Conservation (phyloP, 106 monocot genomes). For the Apostasia shenzhenica region DNA sequence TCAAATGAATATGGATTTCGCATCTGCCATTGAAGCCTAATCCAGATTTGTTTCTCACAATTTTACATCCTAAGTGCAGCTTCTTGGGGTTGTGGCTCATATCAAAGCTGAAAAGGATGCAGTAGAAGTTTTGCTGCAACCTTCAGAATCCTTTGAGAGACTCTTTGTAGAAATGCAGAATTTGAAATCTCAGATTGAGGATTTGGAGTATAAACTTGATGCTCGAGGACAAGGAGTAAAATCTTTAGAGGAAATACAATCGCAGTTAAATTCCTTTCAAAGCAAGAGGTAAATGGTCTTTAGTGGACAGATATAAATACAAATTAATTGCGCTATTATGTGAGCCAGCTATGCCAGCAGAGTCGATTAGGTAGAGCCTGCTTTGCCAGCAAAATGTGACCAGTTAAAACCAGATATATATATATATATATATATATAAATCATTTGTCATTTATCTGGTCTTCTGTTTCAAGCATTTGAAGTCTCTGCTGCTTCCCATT, state of each 20-base stretch:
- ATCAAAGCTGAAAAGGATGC: slow-evolving; percentile 83
- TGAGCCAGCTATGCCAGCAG: no score
- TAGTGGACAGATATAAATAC: neutral
- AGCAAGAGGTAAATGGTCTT: slow-evolving; percentile 30
- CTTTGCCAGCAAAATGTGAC: no score
- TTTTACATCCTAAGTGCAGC: slow-evolving; percentile 27
- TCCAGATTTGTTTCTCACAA: neutral
- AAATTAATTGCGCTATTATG: no score
- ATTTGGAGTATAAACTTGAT: slow-evolving; percentile 78
- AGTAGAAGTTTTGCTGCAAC: slow-evolving; percentile 66
- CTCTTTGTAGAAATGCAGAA: slow-evolving; percentile 53
- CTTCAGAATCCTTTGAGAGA: slow-evolving; percentile 55
- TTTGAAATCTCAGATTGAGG: slow-evolving; percentile 58
- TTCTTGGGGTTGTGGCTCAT: slow-evolving; percentile 83
- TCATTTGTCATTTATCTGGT: no score
- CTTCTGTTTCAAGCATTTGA: no score
- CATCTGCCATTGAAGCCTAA: no score
- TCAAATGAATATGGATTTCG: no score
- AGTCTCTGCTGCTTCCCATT: no score
- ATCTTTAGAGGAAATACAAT: slow-evolving; percentile 75
- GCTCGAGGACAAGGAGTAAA: slow-evolving; percentile 70
- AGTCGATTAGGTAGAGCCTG: no score
- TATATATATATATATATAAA: no score
- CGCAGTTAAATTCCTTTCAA: slow-evolving; percentile 52
- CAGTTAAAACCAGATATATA: no score